phyloP scores from a whole-genome alignment of 176 grass and related monocot species.

The Canna indica region DNA sequence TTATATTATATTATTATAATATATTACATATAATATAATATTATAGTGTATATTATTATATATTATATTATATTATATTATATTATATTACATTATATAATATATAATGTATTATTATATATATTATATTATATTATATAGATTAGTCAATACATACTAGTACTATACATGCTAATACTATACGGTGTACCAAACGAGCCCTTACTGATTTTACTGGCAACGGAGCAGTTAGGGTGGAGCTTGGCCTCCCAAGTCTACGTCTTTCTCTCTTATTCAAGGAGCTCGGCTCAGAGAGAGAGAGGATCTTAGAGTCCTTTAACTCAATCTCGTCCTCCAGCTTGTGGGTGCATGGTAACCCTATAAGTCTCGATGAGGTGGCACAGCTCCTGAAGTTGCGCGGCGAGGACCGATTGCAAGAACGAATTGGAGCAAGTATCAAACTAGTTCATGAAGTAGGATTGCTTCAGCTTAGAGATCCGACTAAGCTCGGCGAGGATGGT shows the following conservation, averaged over 20 bases:
- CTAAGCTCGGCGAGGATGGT: not conserved
- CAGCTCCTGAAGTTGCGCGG: slow-evolving; percentile 4
- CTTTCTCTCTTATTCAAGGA: slow-evolving; percentile 18
- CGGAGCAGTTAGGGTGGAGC: slow-evolving; percentile 30
- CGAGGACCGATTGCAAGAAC: not conserved
- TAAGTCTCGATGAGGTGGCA: slow-evolving; percentile 37
- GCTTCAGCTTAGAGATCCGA: slow-evolving; percentile 9
- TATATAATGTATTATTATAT: no score
- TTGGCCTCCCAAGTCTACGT: slow-evolving; percentile 29
- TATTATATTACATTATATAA: no score
- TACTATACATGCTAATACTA: no score
- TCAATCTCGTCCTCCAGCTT: slow-evolving; percentile 60
- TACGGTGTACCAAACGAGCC: no score
- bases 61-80: no score
- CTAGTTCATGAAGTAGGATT: slow-evolving; percentile 1
- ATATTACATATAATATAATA: no score
- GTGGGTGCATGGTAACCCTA: slow-evolving; percentile 40
- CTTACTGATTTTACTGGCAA: no score
- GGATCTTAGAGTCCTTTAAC: slow-evolving; percentile 36
- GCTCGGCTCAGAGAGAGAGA: slow-evolving; percentile 13
- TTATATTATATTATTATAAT: no score
- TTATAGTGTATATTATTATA: no score
- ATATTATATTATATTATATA: no score
- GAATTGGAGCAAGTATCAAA: not conserved
- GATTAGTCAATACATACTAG: no score